Conservation (phyloP, 2,329 filamentous ascomycete genomes). For the Scedosporium apiospermum region DNA sequence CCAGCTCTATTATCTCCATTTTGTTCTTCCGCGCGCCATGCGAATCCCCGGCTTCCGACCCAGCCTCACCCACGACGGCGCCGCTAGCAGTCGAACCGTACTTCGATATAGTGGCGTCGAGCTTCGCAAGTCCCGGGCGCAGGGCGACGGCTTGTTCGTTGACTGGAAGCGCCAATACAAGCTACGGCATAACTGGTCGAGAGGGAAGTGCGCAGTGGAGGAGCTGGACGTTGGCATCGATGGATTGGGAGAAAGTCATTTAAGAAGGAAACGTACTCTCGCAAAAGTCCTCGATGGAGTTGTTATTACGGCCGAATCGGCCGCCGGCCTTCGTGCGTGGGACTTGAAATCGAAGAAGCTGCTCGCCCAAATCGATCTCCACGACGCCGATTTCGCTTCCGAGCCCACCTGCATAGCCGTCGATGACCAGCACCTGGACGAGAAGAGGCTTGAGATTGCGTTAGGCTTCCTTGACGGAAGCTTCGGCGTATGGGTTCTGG, state of each 20-base stretch:
- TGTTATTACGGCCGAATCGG: conserved; percentile 65
- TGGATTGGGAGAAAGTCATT: conserved; percentile 15
- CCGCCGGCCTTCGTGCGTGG: conserved; percentile 70
- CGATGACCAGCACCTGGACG: conserved; percentile 38
- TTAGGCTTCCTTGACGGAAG: conserved; percentile 65
- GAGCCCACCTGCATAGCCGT: conserved; percentile 57
- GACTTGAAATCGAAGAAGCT: conserved; percentile 54
- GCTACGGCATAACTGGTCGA: conserved; percentile 83
- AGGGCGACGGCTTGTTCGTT: conserved; percentile 32
- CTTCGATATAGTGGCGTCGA: conserved; percentile 1
- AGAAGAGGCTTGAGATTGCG: conserved; percentile 45
- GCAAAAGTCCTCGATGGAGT: conserved; percentile 70
- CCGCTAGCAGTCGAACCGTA: not conserved
- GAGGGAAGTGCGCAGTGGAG: conserved; percentile 68
- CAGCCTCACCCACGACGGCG: conserved; percentile 13
- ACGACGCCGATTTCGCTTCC: conserved; percentile 13
- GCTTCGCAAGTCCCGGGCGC: conserved; percentile 10
- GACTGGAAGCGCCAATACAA: conserved; percentile 89
- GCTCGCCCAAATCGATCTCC: conserved; percentile 39
- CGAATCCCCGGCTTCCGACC: conserved; percentile 58
- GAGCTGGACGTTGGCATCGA: conserved; percentile 55
- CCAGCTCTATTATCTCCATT: conserved; percentile 74
- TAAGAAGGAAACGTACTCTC: conserved; percentile 43
- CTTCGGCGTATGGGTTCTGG: conserved; percentile 60
- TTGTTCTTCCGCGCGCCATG: conserved; percentile 71